Evolutionary conservation across 2,329 filamentous ascomycete genomes (phyloP), one percentile per base, ranked within the genome.

Genomic region (Tricladium varicosporioides): DNA sequence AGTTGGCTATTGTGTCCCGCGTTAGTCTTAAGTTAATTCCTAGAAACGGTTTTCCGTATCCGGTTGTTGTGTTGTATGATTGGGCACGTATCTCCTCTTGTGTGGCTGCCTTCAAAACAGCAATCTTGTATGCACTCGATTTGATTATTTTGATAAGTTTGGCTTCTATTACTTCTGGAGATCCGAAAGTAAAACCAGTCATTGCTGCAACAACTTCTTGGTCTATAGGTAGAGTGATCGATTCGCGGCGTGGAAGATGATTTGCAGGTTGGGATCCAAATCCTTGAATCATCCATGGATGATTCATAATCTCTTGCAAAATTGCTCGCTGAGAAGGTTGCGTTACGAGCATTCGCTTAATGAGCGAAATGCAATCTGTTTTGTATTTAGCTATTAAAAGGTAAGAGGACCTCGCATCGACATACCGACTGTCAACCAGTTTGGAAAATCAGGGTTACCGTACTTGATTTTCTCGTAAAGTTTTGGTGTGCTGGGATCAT

Each of bases 401-500:
- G 22, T 7, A 7, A 27, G 22, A 27, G 22, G 22, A 27, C 4
- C 3, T 27, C 22, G 7, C 22, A 27, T 3, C 22, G 22, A 75
- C 87, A 71, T 81, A 95, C 93, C 93, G 67, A 85, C 85, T 57
- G 91, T 92, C 42, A 99, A 79, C 86, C 94, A 97, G 59, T 87
- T 90, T 2, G 94, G 94, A 72, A 97, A 99, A 71, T 99, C 94
- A 15, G 97, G 94, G 51, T 90, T 76, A 33, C 94, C 94, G 71
- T 96, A 96, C 78, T 99, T 99, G 74, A 99, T 99, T 77, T 99
- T 99, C 57, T 93, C 92, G 75, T 99, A 94, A 50, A 99, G 79
- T 62, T 96, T 92, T 33, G 93, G 94, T 91, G 97, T 99, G 76
- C 92, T 97, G 75, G 97, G 94, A 70, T 99, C 94, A 71, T 99